Evolutionary conservation across 2,329 filamentous ascomycete species (phyloP), one percentile per base, ranked within the genome.

Genomic region (Cladosporium halotolerans): DNA sequence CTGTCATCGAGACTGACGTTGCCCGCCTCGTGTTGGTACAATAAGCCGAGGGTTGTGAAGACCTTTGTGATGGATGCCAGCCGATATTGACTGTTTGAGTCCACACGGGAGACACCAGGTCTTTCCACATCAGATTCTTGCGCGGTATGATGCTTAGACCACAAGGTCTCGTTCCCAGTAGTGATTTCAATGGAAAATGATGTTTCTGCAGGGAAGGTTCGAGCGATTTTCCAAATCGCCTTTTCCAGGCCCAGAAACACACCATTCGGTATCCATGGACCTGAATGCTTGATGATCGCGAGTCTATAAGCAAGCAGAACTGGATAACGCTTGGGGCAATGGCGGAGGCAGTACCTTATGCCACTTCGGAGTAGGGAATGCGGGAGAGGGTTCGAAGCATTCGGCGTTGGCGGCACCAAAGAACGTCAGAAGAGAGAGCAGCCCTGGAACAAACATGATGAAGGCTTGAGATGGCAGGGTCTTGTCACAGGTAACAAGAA

Each of bases 21-120:
- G 0, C 77, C 78, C 6, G 74, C 71, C 28, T 81, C 76, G 2
- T 81, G 76, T 47, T 77, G 77, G 50, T 81, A 75, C 10, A 83
- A 62, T 2, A 74, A 71, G 2, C 78, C 76, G 45, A 83, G 72
- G 2, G 73, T 72, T 2, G 79, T 74, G 52, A 80, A 62, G 2
- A 81, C 63, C 52, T 76, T 75, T 5, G 72, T 73, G 50, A 66
- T 63, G 3, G 60, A 65, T 4, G 67, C 66, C 10, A 69, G 64
- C n/a, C 72, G 66, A 56, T 74, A 75, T 2, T 71, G 56, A 23
- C 69, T 72, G 42, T 72, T 63, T 9, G 67, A 65, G 34, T 70
- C 68, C 34, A 74, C 68, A 31, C 64, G 38, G 0, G 60, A 60
- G 34, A 67, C 64, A 34, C 71, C 70, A 5, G 68, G 69, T 1